phyloP scores from a whole-genome alignment of 805 yeast species.

The Lipomyces oligophaga region DNA sequence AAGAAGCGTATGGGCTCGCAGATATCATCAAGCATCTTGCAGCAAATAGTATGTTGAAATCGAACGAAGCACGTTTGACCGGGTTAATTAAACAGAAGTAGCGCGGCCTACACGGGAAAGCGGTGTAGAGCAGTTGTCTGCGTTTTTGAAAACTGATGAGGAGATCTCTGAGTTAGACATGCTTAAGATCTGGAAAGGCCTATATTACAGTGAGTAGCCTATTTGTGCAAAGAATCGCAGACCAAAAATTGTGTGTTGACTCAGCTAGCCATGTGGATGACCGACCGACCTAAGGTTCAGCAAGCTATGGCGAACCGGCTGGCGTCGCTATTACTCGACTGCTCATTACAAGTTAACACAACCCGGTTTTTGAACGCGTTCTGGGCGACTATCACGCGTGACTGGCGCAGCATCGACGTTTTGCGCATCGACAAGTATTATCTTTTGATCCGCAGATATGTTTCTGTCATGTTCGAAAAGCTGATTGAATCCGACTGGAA shows the following conservation, averaged over 20 bases:
- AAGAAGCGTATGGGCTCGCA: too few relatives aligned
- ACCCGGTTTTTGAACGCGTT: constrained; percentile 62
- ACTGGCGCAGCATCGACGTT: constrained; percentile 66
- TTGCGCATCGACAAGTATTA: constrained; percentile 76
- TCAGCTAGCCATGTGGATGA: constrained; percentile 78
- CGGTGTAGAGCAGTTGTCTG: constrained; percentile 9
- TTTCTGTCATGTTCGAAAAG: constrained; percentile 60
- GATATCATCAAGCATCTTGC: constrained; percentile 81
- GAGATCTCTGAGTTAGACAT: constrained; percentile 43
- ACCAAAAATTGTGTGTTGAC: neutral
- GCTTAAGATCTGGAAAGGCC: constrained; percentile 93
- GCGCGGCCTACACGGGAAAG: constrained; percentile 28
- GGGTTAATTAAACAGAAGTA: neutral
- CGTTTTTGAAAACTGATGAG: constrained; percentile 8
- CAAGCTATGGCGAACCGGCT: constrained; percentile 73
- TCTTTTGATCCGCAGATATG: constrained; percentile 70
- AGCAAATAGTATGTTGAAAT: constrained; percentile 54
- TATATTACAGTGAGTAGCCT: constrained; percentile 50
- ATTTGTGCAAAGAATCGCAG: neutral
- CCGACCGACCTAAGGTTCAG: constrained; percentile 91
- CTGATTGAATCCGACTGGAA: constrained; percentile 57
- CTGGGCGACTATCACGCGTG: constrained; percentile 72
- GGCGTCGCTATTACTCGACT: constrained; percentile 47
- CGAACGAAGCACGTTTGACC: neutral
- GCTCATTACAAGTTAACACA: constrained; percentile 43